Conservation (phyloP, 331 rosid species). For the Spiraea crenata region DNA sequence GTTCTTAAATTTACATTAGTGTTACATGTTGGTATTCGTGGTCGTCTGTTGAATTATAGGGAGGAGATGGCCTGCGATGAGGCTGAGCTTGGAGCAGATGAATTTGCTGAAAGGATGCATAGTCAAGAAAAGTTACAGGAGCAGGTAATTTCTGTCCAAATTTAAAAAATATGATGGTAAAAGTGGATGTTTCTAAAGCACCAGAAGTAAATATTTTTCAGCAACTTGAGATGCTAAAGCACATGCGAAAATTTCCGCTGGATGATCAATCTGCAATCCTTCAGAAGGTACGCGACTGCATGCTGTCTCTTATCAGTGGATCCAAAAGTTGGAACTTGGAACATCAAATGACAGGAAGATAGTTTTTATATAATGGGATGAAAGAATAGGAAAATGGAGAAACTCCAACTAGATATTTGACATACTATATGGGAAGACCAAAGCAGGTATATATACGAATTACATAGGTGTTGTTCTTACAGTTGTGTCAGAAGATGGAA, state of each 20-base stretch:
- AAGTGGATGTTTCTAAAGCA: conserved; percentile 21
- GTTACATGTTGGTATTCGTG: not conserved
- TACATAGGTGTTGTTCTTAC: conserved; percentile 23
- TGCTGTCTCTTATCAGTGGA: not conserved
- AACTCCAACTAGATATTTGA: not conserved
- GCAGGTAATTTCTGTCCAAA: conserved; percentile 40
- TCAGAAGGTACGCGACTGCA: conserved; percentile 53
- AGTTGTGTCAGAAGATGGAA: conserved; percentile 70
- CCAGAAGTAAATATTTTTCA: conserved; percentile 22
- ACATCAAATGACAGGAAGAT: not conserved
- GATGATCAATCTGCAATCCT: conserved; percentile 81
- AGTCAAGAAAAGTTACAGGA: conserved; percentile 52
- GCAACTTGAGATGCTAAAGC: conserved; percentile 87
- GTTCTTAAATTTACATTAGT: not conserved
- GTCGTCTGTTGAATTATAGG: conserved; percentile 38
- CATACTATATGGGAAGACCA: not conserved
- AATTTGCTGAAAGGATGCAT: conserved; percentile 54
- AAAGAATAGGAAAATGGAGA: not conserved
- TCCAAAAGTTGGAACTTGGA: not conserved
- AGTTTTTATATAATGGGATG: not conserved
- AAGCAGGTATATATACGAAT: too few relatives aligned
- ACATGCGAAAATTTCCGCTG: conserved; percentile 62
- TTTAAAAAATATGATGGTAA: not conserved
- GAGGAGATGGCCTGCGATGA: conserved; percentile 93
- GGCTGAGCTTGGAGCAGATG: conserved; percentile 77